Conservation (phyloP, 1,284 basidiomycete genomes). For the Moniliella sp. region DNA sequence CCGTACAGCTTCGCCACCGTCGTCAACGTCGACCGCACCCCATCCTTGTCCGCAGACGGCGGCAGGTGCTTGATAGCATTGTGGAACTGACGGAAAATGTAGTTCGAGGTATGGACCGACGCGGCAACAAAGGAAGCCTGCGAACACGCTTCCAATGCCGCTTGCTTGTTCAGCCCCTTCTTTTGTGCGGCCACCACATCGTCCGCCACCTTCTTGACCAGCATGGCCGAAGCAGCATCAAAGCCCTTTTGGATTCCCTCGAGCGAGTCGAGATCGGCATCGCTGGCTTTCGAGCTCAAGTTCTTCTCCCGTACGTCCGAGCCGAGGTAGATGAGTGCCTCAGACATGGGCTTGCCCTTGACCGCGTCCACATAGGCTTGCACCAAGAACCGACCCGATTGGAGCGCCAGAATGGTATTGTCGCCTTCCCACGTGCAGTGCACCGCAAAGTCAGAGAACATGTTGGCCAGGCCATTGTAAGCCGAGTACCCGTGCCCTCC, state of each 20-base stretch:
- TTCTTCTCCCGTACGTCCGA: conserved; percentile 33
- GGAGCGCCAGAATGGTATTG: conserved; percentile 36
- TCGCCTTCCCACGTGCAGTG: conserved; percentile 35
- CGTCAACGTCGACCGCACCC: conserved; percentile 20
- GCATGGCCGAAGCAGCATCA: conserved; percentile 40
- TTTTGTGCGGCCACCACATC: conserved; percentile 37
- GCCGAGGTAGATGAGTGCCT: conserved; percentile 7
- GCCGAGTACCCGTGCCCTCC: conserved; percentile 35
- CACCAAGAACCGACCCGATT: conserved; percentile 36
- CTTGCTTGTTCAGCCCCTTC: conserved; percentile 38
- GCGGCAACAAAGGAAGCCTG: conserved; percentile 42
- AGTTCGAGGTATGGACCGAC: conserved; percentile 35
- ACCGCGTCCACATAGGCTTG: conserved; percentile 38
- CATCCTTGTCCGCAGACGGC: conserved; percentile 27
- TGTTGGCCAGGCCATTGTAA: conserved; percentile 20
- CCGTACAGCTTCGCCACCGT: conserved; percentile 29
- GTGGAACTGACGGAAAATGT: conserved; percentile 33
- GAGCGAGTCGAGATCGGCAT: conserved; percentile 36
- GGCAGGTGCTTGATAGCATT: conserved; percentile 21
- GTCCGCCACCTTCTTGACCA: conserved; percentile 40
- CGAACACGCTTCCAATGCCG: conserved; percentile 41
- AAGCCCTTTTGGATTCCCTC: conserved; percentile 39
- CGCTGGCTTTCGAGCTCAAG: conserved; percentile 35
- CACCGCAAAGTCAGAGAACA: conserved; percentile 22
- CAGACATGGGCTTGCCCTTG: conserved; percentile 36